phyloP scores from a whole-genome alignment of 495 filamentous ascomycete genomes.

The Amphirosellinia nigrospora region DNA sequence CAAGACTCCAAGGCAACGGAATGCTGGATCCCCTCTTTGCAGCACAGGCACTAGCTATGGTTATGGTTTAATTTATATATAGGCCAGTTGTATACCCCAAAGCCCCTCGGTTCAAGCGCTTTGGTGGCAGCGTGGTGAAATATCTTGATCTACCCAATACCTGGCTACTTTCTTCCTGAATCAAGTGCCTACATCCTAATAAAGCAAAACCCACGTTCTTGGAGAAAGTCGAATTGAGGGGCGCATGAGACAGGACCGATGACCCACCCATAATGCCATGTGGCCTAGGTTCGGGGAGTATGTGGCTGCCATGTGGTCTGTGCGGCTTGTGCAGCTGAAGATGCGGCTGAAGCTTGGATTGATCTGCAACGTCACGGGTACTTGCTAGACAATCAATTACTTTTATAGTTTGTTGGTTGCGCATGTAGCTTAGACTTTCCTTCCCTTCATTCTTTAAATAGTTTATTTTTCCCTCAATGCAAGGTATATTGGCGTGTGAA shows the following conservation, averaged over 20 bases:
- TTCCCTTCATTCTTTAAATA: neutral
- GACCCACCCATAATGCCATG: neutral
- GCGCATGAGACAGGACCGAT: no score
- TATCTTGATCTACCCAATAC: no score
- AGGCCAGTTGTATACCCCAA: neutral
- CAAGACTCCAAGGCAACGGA: no score
- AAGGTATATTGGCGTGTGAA: neutral
- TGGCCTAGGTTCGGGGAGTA: no score
- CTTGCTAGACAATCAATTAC: neutral
- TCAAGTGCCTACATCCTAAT: no score
- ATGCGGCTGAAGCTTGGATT: no score
- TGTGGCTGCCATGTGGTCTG: neutral
- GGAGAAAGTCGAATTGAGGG: no score
- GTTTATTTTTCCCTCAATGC: neutral
- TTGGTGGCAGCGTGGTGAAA: neutral
- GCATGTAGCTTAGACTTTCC: neutral
- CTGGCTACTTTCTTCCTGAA: no score
- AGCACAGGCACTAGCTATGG: neutral
- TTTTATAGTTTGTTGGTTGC: neutral
- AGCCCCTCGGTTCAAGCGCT: neutral
- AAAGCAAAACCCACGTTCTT: no score
- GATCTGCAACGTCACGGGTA: neutral
- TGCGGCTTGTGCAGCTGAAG: slow-evolving; percentile 1
- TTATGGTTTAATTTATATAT: neutral
- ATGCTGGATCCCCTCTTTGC: no score